These are phyloP conservation scores for Exophiala alcalophila DNA, from an alignment of 2,329 filamentous ascomycete species.

Conservation along the genomic window DNA sequence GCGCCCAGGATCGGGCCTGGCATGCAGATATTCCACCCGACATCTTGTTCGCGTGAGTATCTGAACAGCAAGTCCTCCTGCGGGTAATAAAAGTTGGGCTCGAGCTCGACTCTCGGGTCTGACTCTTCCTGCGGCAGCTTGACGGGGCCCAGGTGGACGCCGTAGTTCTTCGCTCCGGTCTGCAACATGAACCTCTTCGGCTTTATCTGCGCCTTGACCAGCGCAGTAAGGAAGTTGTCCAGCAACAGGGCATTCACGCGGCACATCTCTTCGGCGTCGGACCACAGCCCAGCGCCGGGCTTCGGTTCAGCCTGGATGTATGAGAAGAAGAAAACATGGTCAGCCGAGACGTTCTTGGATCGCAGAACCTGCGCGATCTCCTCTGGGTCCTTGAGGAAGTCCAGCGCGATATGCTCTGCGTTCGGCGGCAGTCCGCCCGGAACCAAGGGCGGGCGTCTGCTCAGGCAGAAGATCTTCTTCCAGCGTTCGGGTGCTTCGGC, in stretches of 20 bases:
- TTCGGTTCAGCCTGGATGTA: constrained; percentile 52
- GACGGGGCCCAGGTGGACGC: constrained; percentile 47
- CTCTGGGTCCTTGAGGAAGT: constrained; percentile 34
- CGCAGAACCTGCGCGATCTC: constrained; percentile 32
- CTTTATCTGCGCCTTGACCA: constrained; percentile 42
- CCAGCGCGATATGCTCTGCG: constrained; percentile 43
- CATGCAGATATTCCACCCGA: constrained; percentile 45
- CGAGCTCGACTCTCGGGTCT: constrained; percentile 43
- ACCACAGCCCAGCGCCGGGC: constrained; percentile 46
- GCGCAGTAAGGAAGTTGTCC: constrained; percentile 47
- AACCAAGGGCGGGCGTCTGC: constrained; percentile 45
- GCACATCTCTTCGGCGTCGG: constrained; percentile 50
- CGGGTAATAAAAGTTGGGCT: constrained; percentile 55
- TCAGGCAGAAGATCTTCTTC: constrained; percentile 52
- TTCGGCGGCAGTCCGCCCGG: constrained; percentile 37
- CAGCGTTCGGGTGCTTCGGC: constrained; percentile 47
- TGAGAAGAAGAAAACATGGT: constrained; percentile 54
- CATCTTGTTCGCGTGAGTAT: constrained; percentile 41
- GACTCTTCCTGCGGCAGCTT: constrained; percentile 46
- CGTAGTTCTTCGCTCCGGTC: constrained; percentile 54
- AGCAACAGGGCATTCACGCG: constrained; percentile 47
- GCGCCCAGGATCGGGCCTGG: constrained; percentile 51
- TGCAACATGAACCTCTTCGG: constrained; percentile 51
- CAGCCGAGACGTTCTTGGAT: constrained; percentile 33
- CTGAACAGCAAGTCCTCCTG: constrained; percentile 51